phyloP scores from a whole-genome alignment of 345 rosid species.

The Laguncularia racemosa region DNA sequence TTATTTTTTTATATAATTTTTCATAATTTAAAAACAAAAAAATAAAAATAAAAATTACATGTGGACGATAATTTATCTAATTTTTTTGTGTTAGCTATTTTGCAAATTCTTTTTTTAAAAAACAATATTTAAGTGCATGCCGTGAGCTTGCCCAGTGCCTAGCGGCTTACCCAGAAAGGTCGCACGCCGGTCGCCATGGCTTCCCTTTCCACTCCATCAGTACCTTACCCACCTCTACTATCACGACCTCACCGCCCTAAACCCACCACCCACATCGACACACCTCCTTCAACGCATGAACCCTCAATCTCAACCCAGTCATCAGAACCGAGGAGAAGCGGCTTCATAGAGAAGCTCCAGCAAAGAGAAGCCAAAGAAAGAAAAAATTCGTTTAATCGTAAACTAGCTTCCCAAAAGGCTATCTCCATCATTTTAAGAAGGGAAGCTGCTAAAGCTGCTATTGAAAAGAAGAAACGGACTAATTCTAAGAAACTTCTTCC shows the following conservation, averaged over 20 bases:
- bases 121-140: too few species aligned
- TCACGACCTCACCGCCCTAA: neutral
- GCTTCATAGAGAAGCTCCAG: constrained; percentile 27
- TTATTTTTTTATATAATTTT: too few species aligned
- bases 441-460: constrained; percentile 72
- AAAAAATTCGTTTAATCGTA: constrained; percentile 47
- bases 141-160: too few species aligned
- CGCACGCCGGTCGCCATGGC: too few species aligned
- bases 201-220: too few species aligned
- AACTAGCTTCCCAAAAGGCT: constrained; percentile 78
- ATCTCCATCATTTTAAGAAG: constrained; percentile 64
- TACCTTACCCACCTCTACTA: too few species aligned
- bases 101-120: too few species aligned
- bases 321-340: constrained; percentile 20
- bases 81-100: too few species aligned
- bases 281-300: neutral
- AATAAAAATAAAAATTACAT: too few species aligned
- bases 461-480: constrained; percentile 68
- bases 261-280: neutral
- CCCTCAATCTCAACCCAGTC: constrained; percentile 7
- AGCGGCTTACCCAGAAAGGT: too few species aligned
- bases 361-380: constrained; percentile 39
- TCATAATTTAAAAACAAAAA: too few species aligned
- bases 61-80: too few species aligned
- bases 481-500: constrained; percentile 78